Evolutionary conservation across 164 flowering plant species (phyloP), one percentile per base, ranked within the genome.

Genomic region (Piper betle): DNA sequence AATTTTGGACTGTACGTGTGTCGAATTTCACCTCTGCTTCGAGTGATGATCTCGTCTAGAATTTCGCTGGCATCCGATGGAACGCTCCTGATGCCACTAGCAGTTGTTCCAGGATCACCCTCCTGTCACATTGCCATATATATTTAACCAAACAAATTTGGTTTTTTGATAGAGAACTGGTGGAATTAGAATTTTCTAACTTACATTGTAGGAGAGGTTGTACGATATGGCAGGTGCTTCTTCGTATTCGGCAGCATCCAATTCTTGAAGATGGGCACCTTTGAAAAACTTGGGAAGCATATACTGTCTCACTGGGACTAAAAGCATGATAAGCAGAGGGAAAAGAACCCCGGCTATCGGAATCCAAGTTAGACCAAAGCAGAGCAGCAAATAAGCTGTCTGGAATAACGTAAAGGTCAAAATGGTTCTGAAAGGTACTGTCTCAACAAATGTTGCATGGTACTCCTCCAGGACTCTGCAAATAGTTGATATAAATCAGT

Each of bases 221-320:
- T 73, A 86, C 60, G 87, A 38, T 48, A 81, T 61, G 1, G 93
- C 82, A 41, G 92, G 90, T 55, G 84, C 79, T 73, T 91, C 97
- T 74, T 88, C 97, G 68, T 91, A 91, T 68, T 84, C 97, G 41
- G 97, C 89, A 43, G 94, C 94, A 77, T 91, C 97, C 73, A 88
- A 66, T 66, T 91, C 96, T 67, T 86, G 92, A 64, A 88, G 86
- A 78, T 91, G 97, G 43, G 74, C 94, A n/a, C 80, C 83, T 77
- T 91, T 84, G 78, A 88, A 91, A 59, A 91, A 85, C 69, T 75
- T 88, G n/a, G 97, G 92, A 56, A 91, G 94, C 33, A 84, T 40
- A 71, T 91, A 88, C 58, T 91, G 97, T 42, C 96, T 70, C 39
- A 86, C 88, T 4, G 96, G 96, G 40, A 91, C 92, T 52, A 91